Evolutionary conservation across 1,139 yeast genomes (phyloP).

Genomic region (Debaryomycetaceae sp.): DNA sequence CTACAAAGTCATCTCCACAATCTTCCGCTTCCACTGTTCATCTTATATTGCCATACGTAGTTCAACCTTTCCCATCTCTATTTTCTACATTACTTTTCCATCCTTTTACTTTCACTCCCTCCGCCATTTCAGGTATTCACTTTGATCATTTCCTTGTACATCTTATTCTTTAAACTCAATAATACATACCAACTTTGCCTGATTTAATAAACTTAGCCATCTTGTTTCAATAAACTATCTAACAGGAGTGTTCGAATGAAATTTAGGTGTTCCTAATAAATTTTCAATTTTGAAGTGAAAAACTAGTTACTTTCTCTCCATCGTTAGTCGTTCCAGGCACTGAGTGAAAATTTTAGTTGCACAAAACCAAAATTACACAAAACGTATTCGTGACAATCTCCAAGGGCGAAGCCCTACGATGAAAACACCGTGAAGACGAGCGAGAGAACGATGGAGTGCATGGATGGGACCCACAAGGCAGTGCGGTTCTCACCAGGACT

Average conservation of each 20-base stretch:
- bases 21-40: too few relatives aligned
- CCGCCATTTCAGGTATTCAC: too few relatives aligned
- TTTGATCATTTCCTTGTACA: background rate
- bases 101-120: too few relatives aligned
- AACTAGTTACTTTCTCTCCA: constrained; percentile 1
- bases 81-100: too few relatives aligned
- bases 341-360: constrained; percentile 6
- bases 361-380: constrained; percentile 5
- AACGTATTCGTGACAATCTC: background rate
- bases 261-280: background rate
- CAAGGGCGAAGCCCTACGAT: background rate
- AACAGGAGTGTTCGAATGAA: background rate
- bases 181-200: constrained; percentile 97
- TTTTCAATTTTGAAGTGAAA: background rate
- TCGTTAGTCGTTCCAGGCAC: constrained; percentile 1
- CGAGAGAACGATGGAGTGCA: too few relatives aligned
- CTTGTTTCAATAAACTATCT: constrained; percentile 21
- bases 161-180: background rate
- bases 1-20: too few relatives aligned
- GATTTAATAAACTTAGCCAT: constrained; percentile 98
- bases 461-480: too few relatives aligned
- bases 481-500: too few relatives aligned
- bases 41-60: too few relatives aligned
- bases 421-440: too few relatives aligned
- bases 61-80: too few relatives aligned